A percentile compares a stretch with the other conserved stretches of the same genome.
These are phyloP conservation scores for Candida berthetii DNA, from an alignment of 805 yeast genomes.

Conservation along the genomic window DNA sequence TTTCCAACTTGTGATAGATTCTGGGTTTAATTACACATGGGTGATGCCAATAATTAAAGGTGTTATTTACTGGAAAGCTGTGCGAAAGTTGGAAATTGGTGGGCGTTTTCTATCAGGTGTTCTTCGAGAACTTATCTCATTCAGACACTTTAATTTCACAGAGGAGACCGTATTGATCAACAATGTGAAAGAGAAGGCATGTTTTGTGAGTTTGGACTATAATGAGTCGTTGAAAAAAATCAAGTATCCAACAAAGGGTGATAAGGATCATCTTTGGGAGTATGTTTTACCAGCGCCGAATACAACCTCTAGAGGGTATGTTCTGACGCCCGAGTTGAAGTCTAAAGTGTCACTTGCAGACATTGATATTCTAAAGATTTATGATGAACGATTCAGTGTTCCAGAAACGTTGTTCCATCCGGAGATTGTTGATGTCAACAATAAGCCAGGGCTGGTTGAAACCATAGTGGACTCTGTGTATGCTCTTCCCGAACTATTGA, in stretches of 20 bases:
- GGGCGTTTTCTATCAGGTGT: slow-evolving; percentile 83
- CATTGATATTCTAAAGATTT: slow-evolving; percentile 58
- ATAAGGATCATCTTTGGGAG: slow-evolving; percentile 38
- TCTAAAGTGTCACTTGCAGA: slow-evolving; percentile 33
- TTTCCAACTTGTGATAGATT: slow-evolving; percentile 76
- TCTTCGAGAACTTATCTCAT: slow-evolving; percentile 78
- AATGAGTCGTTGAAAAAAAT: slow-evolving; percentile 35
- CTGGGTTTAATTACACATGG: slow-evolving; percentile 87
- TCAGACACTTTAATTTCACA: slow-evolving; percentile 86
- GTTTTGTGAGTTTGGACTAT: slow-evolving; percentile 64
- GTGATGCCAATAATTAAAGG: slow-evolving; percentile 81
- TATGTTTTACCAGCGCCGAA: slow-evolving; percentile 87
- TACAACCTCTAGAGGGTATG: slow-evolving; percentile 72
- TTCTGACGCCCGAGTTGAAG: slow-evolving; percentile 30
- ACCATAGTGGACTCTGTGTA: slow-evolving; percentile 63
- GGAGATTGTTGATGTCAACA: slow-evolving; percentile 64
- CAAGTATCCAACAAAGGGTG: slow-evolving; percentile 9
- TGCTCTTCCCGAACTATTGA: slow-evolving; percentile 63
- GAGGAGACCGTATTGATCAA: slow-evolving; percentile 86
- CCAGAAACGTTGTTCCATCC: slow-evolving; percentile 91
- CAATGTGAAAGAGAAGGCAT: slow-evolving; percentile 74
- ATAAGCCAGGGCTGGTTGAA: slow-evolving; percentile 71
- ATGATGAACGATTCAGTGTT: slow-evolving; percentile 81
- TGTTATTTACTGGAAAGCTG: slow-evolving; percentile 67
- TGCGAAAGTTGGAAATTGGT: slow-evolving; percentile 75